Percentiles rank a stretch among this genome's conserved stretches.
phyloP scores from a whole-genome alignment of 2,329 filamentous ascomycete genomes.

The Colletotrichum limetticola region DNA sequence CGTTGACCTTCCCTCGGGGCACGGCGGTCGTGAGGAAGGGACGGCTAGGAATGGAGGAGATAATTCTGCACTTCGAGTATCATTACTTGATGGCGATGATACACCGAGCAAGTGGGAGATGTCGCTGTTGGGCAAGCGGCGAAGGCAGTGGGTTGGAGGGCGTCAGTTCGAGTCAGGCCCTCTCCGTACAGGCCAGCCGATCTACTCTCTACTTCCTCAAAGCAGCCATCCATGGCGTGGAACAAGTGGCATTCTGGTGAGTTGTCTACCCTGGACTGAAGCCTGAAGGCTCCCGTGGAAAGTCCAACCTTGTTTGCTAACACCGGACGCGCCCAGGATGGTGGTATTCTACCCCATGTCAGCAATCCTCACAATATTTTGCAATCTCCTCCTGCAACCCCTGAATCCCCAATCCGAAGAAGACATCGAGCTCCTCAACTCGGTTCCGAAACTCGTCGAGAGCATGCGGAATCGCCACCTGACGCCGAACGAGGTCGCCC shows the following conservation, averaged over 20 bases:
- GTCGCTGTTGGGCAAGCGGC: slow-evolving; percentile 51
- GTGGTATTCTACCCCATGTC: slow-evolving; percentile 67
- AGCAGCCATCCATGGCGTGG: slow-evolving; percentile 52
- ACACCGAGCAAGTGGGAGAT: slow-evolving; percentile 64
- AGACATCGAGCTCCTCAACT: slow-evolving; percentile 58
- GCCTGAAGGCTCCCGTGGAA: no score
- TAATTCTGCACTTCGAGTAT: slow-evolving; percentile 64
- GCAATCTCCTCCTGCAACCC: slow-evolving; percentile 62
- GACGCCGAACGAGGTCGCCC: slow-evolving; percentile 48
- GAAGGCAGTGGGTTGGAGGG: slow-evolving; percentile 43
- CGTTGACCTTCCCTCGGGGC: slow-evolving; percentile 53
- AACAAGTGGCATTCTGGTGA: slow-evolving; percentile 62
- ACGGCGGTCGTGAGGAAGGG: slow-evolving; percentile 36
- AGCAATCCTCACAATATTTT: slow-evolving; percentile 64
- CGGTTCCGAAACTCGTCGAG: slow-evolving; percentile 55
- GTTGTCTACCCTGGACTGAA: slow-evolving; percentile 23
- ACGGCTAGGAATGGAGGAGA: slow-evolving; percentile 56
- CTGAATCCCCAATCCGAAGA: slow-evolving; percentile 51
- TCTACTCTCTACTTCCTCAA: slow-evolving; percentile 62
- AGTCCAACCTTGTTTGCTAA: background rate
- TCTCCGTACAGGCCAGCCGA: slow-evolving; percentile 66
- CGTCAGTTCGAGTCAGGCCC: slow-evolving; percentile 61
- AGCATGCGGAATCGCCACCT: slow-evolving; percentile 45
- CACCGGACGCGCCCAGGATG: slow-evolving; percentile 49
- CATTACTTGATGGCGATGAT: slow-evolving; percentile 65